Evolutionary conservation across 345 rosid genomes (phyloP).

Genomic region (Citropsis articulata): DNA sequence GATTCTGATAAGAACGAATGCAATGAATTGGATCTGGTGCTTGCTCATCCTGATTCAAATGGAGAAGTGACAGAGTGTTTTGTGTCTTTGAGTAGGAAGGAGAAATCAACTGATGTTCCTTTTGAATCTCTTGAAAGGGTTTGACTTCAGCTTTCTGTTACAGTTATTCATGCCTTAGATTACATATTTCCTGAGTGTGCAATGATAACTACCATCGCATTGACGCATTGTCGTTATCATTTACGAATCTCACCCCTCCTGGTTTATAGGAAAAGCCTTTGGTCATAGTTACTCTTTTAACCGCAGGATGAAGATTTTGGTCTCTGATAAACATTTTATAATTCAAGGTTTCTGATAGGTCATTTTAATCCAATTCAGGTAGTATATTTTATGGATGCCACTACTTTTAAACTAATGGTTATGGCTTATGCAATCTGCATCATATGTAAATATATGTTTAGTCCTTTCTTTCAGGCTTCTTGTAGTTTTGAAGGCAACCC

Average conservation of each 20-base stretch:
- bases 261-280: background rate
- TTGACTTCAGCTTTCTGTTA: slow-evolving; percentile 3
- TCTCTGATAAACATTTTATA: background rate
- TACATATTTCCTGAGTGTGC: background rate
- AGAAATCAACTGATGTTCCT: slow-evolving; percentile 43
- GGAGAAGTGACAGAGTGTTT: slow-evolving; percentile 23
- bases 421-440: slow-evolving; percentile 6
- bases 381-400: background rate
- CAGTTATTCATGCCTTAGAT: background rate
- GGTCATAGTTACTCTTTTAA: slow-evolving; percentile 1
- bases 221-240: background rate
- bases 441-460: background rate
- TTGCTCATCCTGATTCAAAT: slow-evolving; percentile 24
- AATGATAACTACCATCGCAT: background rate
- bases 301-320: background rate
- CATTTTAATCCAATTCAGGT: background rate
- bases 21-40: slow-evolving; percentile 23
- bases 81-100: slow-evolving; percentile 23
- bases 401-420: background rate
- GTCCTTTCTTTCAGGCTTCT: background rate
- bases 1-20: slow-evolving; percentile 28
- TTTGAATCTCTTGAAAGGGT: slow-evolving; percentile 56
- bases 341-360: background rate
- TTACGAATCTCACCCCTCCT: background rate
- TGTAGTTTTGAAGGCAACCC: background rate